A percentile compares a stretch with the other conserved stretches of the same genome.
Conservation (phyloP, 768 basidiomycete species). For the Tricholoma flavovirens region DNA sequence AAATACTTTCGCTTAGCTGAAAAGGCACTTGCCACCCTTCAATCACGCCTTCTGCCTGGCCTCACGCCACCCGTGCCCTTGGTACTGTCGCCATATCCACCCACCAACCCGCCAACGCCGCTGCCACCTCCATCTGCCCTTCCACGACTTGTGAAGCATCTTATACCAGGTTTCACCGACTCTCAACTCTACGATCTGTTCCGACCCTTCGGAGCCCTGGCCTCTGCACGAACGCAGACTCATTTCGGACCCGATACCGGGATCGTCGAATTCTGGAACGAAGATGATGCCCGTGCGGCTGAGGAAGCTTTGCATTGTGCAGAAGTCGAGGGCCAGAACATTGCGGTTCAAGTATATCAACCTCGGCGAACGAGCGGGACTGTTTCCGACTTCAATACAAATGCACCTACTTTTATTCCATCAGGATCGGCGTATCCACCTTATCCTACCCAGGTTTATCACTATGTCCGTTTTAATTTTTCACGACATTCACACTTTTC, state of each 20-base stretch:
- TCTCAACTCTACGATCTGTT: conserved; percentile 80
- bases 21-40: conserved; percentile 81
- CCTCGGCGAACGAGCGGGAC: conserved; percentile 51
- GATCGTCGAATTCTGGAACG: conserved; percentile 82
- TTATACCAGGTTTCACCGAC: conserved; percentile 64
- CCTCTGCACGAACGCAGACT: conserved; percentile 68
- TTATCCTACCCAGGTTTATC: conserved; percentile 54
- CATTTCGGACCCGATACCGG: conserved; percentile 75
- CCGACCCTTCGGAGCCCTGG: conserved; percentile 77
- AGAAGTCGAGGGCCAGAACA: conserved; percentile 79
- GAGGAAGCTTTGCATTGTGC: conserved; percentile 82
- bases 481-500: neutral
- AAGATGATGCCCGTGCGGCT: conserved; percentile 74
- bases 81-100: conserved; percentile 78
- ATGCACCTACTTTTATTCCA: conserved; percentile 74
- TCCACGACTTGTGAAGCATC: conserved; percentile 80
- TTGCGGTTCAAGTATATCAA: conserved; percentile 76
- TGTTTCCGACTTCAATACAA: conserved; percentile 62
- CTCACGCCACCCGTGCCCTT: conserved; percentile 54
- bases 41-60: conserved; percentile 65
- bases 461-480: neutral
- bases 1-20: conserved; percentile 51
- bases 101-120: conserved; percentile 67
- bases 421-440: conserved; percentile 52
- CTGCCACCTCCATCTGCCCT: conserved; percentile 72